These are phyloP conservation scores for Chenopodium formosanum DNA, from an alignment of 148 eudicot species.

Conservation along the genomic window DNA sequence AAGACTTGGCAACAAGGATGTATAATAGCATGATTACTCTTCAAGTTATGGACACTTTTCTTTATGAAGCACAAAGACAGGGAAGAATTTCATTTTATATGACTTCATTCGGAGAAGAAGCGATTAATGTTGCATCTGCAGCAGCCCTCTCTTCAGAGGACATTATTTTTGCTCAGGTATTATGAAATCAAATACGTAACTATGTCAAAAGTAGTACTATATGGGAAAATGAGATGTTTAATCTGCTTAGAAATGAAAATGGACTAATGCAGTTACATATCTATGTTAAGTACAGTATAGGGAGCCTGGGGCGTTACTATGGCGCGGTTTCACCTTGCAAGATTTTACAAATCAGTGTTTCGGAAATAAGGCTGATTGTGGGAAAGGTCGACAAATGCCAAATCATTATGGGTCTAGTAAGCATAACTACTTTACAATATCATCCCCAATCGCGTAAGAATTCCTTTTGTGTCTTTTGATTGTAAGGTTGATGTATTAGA, in stretches of 20 bases:
- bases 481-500: not conserved
- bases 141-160: constrained; percentile 75
- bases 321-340: constrained; percentile 90
- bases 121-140: constrained; percentile 81
- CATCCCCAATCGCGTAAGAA: constrained; percentile 88
- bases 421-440: constrained; percentile 77
- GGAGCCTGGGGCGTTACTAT: constrained; percentile 76
- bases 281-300: constrained; percentile 53
- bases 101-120: constrained; percentile 80
- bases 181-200: not conserved
- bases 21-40: constrained; percentile 79
- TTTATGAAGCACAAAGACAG: constrained; percentile 90
- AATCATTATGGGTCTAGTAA: constrained; percentile 82
- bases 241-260: not conserved
- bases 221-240: not conserved
- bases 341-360: constrained; percentile 82
- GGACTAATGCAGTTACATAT: not conserved
- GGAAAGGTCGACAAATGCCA: constrained; percentile 98
- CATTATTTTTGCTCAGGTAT: constrained; percentile 76
- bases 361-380: constrained; percentile 73
- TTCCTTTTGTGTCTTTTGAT: not conserved
- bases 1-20: constrained; percentile 68
- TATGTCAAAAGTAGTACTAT: not conserved
- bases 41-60: constrained; percentile 74
- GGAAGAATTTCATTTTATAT: constrained; percentile 89